Evolutionary conservation across 2,329 filamentous ascomycete genomes (phyloP), one percentile per base, ranked within the genome.

Genomic region (Claviceps purpurea): DNA sequence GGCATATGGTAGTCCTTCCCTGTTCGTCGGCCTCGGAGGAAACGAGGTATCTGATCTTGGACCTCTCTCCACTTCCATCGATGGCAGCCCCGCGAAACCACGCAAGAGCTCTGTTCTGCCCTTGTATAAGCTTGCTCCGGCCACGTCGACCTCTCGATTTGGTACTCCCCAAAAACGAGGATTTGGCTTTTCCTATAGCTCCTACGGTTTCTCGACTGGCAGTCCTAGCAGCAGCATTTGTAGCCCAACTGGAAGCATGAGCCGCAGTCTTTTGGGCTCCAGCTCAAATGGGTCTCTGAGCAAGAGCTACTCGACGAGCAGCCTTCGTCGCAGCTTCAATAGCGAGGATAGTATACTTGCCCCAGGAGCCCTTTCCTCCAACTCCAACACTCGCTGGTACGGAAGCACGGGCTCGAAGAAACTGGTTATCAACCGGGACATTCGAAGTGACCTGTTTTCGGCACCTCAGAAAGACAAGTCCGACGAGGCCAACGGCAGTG

Each of bases 161-260:
- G 78, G 83, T 34, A 95, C 89, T 0, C 89, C 90, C 0, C 87
- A 89, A 59, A 91, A 89, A 70, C 80, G 85, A 52, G 89, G 88
- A 5, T 96, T 88, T 63, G 91, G 91, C 2, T 95, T 96, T 65
- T 89, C 86, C 2, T 96, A 96, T 69, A 95, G 89, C 57, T 89
- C 84, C 2, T 95, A 95, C 60, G 89, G 88, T 45, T 90, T 86
- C 1, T 89, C 91, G 5, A 81, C 74, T 40, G 83, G 75, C 53
- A 87, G 81, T 58, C 79, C 78, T 22, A 78, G 85, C 4, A 82
- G 84, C 62, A 76, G 73, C 40, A 73, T 79, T 44, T 66, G 65
- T 3, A 88, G 84, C 65, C 85, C 86, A 6, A 85, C 87, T 5
- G 82, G 79, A 40, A 76, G 75, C 18, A 70, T 85, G 50, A 79